Conservation (phyloP, 202 grass and related monocot genomes). For the Hordeum pubiflorum region DNA sequence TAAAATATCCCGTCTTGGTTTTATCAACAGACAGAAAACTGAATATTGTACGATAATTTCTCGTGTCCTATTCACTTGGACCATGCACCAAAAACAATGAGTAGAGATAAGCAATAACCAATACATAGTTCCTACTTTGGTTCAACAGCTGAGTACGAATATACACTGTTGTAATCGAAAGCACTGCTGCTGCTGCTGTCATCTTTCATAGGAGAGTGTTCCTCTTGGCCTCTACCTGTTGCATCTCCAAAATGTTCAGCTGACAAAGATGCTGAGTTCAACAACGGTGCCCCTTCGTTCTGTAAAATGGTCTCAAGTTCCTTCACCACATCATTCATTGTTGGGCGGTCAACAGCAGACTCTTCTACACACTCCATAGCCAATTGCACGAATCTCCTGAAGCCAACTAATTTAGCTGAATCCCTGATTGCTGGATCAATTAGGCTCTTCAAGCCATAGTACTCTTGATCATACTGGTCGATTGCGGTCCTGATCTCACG, state of each 20-base stretch:
- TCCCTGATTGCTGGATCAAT: slow-evolving; percentile 43
- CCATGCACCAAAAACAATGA: slow-evolving; percentile 7
- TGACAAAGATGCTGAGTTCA: slow-evolving; percentile 31
- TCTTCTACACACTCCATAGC: slow-evolving; percentile 73
- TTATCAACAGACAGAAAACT: slow-evolving; percentile 10
- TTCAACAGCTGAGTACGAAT: slow-evolving; percentile 38
- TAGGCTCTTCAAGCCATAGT: slow-evolving; percentile 47
- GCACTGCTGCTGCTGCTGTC: slow-evolving; percentile 37
- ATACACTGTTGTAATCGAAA: slow-evolving; percentile 53
- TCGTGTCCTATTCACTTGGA: slow-evolving; percentile 7
- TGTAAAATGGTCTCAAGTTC: slow-evolving; percentile 63
- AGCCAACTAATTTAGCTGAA: slow-evolving; percentile 36
- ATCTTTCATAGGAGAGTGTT: slow-evolving; percentile 30
- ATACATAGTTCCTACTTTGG: slow-evolving; percentile 44
- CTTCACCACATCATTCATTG: slow-evolving; percentile 64
- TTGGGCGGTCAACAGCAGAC: slow-evolving; percentile 42
- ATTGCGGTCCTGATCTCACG: slow-evolving; percentile 47
- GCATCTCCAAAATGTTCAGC: slow-evolving; percentile 27
- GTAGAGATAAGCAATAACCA: slow-evolving; percentile 8
- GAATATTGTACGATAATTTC: slow-evolving; percentile 17
- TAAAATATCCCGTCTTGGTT: slow-evolving; percentile 7
- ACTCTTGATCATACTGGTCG: slow-evolving; percentile 53
- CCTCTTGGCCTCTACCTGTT: slow-evolving; percentile 27
- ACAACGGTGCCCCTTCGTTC: slow-evolving; percentile 25
- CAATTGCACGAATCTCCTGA: slow-evolving; percentile 59